These are phyloP conservation scores for Aspergillus awamori DNA, from an alignment of 2,329 filamentous ascomycete genomes.

Conservation along the genomic window DNA sequence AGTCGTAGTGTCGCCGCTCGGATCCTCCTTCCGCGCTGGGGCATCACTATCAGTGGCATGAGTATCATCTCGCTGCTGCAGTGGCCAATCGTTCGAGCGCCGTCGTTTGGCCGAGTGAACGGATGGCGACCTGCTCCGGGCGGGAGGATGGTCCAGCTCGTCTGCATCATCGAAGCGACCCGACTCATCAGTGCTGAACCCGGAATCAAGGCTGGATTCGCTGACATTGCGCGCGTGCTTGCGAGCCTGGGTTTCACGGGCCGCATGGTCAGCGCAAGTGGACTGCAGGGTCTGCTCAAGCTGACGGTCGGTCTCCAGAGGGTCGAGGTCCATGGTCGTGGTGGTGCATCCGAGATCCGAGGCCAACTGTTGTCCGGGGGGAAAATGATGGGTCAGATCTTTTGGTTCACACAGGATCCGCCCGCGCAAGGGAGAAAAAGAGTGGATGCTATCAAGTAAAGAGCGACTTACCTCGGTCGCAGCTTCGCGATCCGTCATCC, in stretches of 20 bases:
- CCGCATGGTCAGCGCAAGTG: slow-evolving; percentile 16
- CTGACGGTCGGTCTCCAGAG: slow-evolving; percentile 26
- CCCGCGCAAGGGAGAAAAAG: slow-evolving; percentile 14
- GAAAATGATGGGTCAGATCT: neutral
- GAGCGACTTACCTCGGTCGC: neutral
- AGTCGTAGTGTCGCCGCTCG: slow-evolving; percentile 7
- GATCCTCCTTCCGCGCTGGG: neutral
- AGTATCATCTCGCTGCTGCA: slow-evolving; percentile 7
- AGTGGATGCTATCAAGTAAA: neutral
- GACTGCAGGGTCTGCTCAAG: slow-evolving; percentile 28
- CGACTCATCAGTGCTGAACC: slow-evolving; percentile 37
- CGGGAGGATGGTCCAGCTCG: slow-evolving; percentile 24
- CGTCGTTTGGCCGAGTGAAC: slow-evolving; percentile 46
- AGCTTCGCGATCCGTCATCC: neutral
- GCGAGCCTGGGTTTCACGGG: slow-evolving; percentile 25
- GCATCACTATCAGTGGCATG: neutral
- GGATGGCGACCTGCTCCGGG: slow-evolving; percentile 26
- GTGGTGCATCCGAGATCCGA: neutral
- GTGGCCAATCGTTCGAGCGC: slow-evolving; percentile 50
- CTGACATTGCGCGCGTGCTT: slow-evolving; percentile 34
- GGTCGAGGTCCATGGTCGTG: slow-evolving; percentile 20
- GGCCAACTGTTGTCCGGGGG: slow-evolving; percentile 16
- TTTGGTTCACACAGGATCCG: too few relatives aligned
- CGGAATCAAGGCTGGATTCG: slow-evolving; percentile 20
- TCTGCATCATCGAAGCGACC: slow-evolving; percentile 42